phyloP scores from a whole-genome alignment of 495 filamentous ascomycete genomes.

The Cudoniella acicularis region DNA sequence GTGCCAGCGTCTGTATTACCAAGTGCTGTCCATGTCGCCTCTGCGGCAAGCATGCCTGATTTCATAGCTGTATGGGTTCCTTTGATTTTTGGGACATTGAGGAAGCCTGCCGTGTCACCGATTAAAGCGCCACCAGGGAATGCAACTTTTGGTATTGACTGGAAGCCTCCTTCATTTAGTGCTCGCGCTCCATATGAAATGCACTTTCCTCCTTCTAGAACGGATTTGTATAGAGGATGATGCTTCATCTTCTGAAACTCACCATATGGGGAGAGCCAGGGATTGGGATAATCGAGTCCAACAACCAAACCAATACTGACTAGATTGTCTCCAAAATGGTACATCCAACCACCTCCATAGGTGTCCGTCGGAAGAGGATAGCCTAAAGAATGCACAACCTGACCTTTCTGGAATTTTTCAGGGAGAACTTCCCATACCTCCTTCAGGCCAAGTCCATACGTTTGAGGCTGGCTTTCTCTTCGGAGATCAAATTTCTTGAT shows the following conservation, averaged over 20 bases:
- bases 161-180: conserved; percentile 93
- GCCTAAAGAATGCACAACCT: conserved; percentile 88
- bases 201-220: conserved; percentile 91
- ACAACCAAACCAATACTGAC: conserved; percentile 92
- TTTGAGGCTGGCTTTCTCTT: conserved; percentile 85
- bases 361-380: conserved; percentile 86
- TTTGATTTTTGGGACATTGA: conserved; percentile 99
- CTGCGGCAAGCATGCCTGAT: conserved; percentile 93
- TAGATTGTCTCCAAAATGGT: conserved; percentile 97
- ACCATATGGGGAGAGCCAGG: conserved; percentile 90
- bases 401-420: conserved; percentile 84
- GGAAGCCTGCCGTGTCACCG: conserved; percentile 91
- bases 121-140: conserved; percentile 97
- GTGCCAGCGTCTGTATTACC: conserved; percentile 53
- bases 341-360: conserved; percentile 97
- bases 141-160: conserved; percentile 93
- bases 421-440: conserved; percentile 97
- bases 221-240: conserved; percentile 78
- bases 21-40: conserved; percentile 79
- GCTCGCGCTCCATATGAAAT: conserved; percentile 95
- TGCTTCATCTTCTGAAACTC: conserved; percentile 99
- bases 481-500: conserved; percentile 93
- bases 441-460: conserved; percentile 91
- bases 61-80: conserved; percentile 98
- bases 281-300: conserved; percentile 93